Base-by-base conservation (phyloP, 2,329 filamentous ascomycete species). In the Phialemonium atrogriseum region DNA sequence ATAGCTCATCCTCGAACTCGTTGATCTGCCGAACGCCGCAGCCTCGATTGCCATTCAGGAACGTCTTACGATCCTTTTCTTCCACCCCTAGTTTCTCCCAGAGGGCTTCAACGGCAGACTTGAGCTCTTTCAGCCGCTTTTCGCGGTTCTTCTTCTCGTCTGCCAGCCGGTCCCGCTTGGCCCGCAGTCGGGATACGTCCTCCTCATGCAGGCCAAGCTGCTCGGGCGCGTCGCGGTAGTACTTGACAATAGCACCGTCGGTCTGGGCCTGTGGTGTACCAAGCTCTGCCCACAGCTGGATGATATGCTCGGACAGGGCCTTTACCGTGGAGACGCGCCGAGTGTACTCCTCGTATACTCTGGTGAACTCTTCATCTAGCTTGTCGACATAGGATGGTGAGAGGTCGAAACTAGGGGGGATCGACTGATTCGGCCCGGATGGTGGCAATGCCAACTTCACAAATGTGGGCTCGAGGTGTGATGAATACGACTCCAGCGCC, bases 311-410 rank as follows among this genome's bases (percentile, higher is more conserved):
- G 24, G 77, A 79, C 4, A 85, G 59, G 13, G 77, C 60, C 55
- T 85, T 77, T 10, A 96, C 87, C 0, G 74, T 76, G 18, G 73
- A 71, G 26, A 94, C 69, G 28, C 91, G 84, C 43, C 79, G 82
- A 25, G 80, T 86, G 59, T 96, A 98, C 62, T 98, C 93, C 50
- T 96, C 87, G 58, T 96, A 96, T 13, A 98, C 85, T 38, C 87
- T 77, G 9, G 85, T 86, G 52, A 96, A 98, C 58, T 98, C 91
- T 33, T 73, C 70, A 53, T 98, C 89, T 13, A 98, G 73, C 35
- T 80, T 78, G 39, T 84, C 76, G 32, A 95, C 84, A 50, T 96
- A 98, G 5, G 80, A 70, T 0, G 84, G 78, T 0, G 89, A 95
- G n/a, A 98, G 76, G 49, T 96, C 88, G 55, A 98, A 96, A 32